A percentile compares a stretch with the other conserved stretches of the same genome.
Evolutionary conservation across 192 early-diverging fungal species (phyloP).

Genomic region (Gorgonomyces haynaldii): DNA sequence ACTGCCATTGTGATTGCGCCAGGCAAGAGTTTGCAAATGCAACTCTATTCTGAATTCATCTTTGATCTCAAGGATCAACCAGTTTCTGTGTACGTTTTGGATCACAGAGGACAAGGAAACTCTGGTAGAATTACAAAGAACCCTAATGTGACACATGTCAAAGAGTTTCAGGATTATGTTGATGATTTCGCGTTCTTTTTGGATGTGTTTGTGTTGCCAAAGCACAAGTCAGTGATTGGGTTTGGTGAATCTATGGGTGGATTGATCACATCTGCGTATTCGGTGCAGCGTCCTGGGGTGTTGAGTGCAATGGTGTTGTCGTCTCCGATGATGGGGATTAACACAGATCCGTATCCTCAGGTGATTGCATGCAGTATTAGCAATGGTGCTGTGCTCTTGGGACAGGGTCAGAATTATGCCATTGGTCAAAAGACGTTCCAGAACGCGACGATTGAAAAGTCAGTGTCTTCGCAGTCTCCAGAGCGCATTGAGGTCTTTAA

Average conservation of each 20-base stretch:
- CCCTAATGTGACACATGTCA: neutral
- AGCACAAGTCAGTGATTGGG: neutral
- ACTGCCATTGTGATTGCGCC: neutral
- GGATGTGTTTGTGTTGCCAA: neutral
- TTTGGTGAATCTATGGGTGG: neutral
- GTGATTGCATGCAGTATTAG: neutral
- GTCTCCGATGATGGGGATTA: neutral
- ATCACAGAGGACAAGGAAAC: neutral
- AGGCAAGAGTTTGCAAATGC: neutral
- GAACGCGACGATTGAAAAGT: neutral
- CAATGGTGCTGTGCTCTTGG: neutral
- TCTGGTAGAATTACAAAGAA: neutral
- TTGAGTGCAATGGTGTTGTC: neutral
- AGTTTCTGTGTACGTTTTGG: neutral
- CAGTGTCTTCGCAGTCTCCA: neutral
- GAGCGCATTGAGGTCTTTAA: neutral
- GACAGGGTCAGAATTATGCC: neutral
- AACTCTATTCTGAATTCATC: neutral
- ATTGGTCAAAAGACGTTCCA: neutral
- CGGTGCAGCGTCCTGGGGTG: neutral
- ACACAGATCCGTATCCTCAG: neutral
- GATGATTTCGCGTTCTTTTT: neutral
- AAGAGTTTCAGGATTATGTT: neutral
- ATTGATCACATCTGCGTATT: neutral
- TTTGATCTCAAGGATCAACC: neutral